These are phyloP conservation scores for Yarrowia sp. DNA, from an alignment of 805 yeast genomes.

Conservation along the genomic window DNA sequence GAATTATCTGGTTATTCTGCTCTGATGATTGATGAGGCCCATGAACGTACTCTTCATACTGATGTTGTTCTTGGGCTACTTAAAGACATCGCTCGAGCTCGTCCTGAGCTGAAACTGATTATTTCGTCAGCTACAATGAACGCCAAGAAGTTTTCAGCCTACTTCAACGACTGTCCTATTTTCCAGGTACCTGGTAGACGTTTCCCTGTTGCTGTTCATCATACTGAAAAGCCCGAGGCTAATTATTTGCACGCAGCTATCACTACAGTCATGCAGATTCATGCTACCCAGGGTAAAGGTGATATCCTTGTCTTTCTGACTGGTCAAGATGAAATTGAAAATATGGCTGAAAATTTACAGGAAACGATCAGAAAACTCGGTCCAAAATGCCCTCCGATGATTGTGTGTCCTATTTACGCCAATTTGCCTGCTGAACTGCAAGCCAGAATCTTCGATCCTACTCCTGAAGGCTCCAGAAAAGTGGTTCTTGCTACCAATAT, in stretches of 20 bases:
- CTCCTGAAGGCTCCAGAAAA: slow-evolving; percentile 79
- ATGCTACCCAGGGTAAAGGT: slow-evolving; percentile 76
- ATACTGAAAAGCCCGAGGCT: slow-evolving; percentile 77
- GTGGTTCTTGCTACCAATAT: slow-evolving; percentile 93
- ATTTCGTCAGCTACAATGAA: slow-evolving; percentile 94
- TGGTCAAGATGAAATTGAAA: slow-evolving; percentile 95
- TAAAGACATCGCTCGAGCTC: slow-evolving; percentile 63
- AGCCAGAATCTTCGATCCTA: slow-evolving; percentile 80
- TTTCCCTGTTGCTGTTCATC: slow-evolving; percentile 81
- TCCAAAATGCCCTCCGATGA: slow-evolving; percentile 58
- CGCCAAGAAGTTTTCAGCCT: slow-evolving; percentile 76
- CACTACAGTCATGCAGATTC: slow-evolving; percentile 83
- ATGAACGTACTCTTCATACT: slow-evolving; percentile 91
- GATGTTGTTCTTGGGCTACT: slow-evolving; percentile 86
- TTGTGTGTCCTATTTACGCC: slow-evolving; percentile 85
- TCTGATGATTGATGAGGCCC: slow-evolving; percentile 95
- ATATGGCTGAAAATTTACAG: slow-evolving; percentile 61
- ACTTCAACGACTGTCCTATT: slow-evolving; percentile 78
- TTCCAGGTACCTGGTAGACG: slow-evolving; percentile 82
- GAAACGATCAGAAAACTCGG: slow-evolving; percentile 69
- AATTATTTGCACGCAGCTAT: slow-evolving; percentile 82
- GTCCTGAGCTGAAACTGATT: slow-evolving; percentile 74
- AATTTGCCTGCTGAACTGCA: slow-evolving; percentile 90
- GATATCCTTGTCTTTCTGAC: slow-evolving; percentile 85
- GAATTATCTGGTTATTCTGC: slow-evolving; percentile 72